Base-by-base conservation (phyloP, 2,329 filamentous ascomycete genomes). In the Kalaharituber pfeilii region DNA sequence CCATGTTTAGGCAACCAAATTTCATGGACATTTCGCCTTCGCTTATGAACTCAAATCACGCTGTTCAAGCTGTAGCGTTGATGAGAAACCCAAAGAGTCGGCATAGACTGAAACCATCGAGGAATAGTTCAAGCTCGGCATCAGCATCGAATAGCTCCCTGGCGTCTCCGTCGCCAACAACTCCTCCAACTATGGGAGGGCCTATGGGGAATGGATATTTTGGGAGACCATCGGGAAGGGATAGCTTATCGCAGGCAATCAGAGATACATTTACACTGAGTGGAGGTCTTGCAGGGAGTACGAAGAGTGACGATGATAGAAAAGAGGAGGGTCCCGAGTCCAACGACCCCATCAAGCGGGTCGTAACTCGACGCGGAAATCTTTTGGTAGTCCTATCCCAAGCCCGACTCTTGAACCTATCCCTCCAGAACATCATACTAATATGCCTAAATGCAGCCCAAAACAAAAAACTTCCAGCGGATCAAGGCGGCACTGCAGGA, bases 381-480 rank as follows among this genome's bases (percentile, higher is more conserved):
- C 74, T 98, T 57, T 69, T 98, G 65, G 86, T 91, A 73, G 67
- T 81, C 70, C 26, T 36, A 44, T 9, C 9, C 18, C 9, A 36
- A 36, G 30, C 9, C 9, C 30, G 9, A 36, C 9, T 36, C 9
- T 18, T 9, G 30, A n/a, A n/a, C n/a, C n/a, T n/a, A n/a, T n/a
- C n/a, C 18, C 18, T 36, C 30, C 30, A 18, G n/a, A 18, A 36
- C 30, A 36, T 9, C 9, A 36, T n/a, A n/a, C n/a, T n/a, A n/a
- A n/a, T n/a, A n/a, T n/a, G n/a, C n/a, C 5, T 11, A 18, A 30
- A 30, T 8, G 3, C 61, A 93, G 85, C 91, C 93, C 11, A 98
- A 96, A 73, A 91, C 89, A 0, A 94, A 94, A 70, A 87, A 83
- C 0, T 98, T 98, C 67, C 87, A 88, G 4, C 82, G 91, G 9